Base-by-base conservation (phyloP, 768 basidiomycete species). In the Phanerodontia chrysosporium region DNA sequence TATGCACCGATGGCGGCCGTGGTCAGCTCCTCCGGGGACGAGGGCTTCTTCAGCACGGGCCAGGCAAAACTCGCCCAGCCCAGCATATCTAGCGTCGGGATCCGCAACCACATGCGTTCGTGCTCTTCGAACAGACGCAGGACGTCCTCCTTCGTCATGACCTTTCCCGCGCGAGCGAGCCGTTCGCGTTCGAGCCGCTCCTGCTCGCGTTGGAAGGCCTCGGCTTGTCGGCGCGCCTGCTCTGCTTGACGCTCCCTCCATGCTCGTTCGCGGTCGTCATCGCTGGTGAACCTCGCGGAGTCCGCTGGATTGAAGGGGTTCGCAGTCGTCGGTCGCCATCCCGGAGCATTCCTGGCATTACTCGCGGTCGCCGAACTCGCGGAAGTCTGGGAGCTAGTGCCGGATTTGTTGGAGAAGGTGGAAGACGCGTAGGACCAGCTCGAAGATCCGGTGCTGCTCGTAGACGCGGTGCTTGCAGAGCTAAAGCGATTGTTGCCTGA, bases 11-110 rank as follows among this genome's bases (percentile, higher is more conserved):
- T 80, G 10, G 77, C 80, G 2, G 70, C 63, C 3, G 77, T 73
- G 4, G 83, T 84, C 63, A 90, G 78, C 10, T 88, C 86, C 35
- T 88, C 87, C 6, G 85, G 81, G 46, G 66, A 69, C 32, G 69
- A 75, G 6, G 88, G 85, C 46, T 74, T 71, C 67, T 78, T 82
- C 69, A 85, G 74, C 75, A 84, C 77, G 1, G 90, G 89, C 89
- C 89, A 91, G 9, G 89, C 89, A 66, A 91, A 85, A 65, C 80
- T 78, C 29, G 78, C 75, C 89, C 88, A 90, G 35, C 73, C 76
- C 58, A 89, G 72, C 56, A 76, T 74, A 45, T 70, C 70, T 58
- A 69, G 39, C 13, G 63, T 66, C 44, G 71, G 67, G 51, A 76
- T 66, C 57, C 74, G 78, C 51, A 72, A 71, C 88, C 89, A 89